phyloP scores from a whole-genome alignment of 2,329 filamentous ascomycete species.

The Alternaria longipes region DNA sequence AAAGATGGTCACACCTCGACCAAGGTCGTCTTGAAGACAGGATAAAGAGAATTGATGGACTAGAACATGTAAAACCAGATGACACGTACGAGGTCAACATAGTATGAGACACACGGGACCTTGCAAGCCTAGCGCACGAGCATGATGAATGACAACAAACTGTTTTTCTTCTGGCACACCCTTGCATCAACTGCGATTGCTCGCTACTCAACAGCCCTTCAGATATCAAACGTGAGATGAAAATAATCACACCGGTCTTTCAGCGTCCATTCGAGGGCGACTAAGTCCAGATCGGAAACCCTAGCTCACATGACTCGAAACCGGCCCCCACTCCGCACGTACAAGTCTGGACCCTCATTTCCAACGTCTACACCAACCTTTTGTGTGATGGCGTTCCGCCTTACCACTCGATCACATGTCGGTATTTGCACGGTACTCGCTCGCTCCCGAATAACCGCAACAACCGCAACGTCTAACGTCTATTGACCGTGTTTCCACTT shows the following conservation, averaged over 20 bases:
- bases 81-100: not conserved
- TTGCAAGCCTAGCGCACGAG: not conserved
- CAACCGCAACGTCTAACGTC: not conserved
- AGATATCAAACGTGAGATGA: not conserved
- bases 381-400: not conserved
- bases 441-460: not conserved
- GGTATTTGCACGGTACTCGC: not conserved
- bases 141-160: not conserved
- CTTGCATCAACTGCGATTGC: not conserved
- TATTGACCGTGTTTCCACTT: not conserved
- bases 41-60: not conserved
- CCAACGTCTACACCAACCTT: not conserved
- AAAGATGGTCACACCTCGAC: conserved; percentile 9
- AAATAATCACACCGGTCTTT: not conserved
- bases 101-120: not conserved
- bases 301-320: not conserved
- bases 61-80: not conserved
- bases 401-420: not conserved
- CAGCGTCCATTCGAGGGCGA: not conserved
- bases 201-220: not conserved
- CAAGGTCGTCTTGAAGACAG: conserved; percentile 3
- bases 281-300: not conserved
- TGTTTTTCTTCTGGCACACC: not conserved
- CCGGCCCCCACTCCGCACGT: not conserved
- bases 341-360: not conserved